phyloP scores from a whole-genome alignment of 2,329 filamentous ascomycete species.

The Ophiosphaerella korrae region DNA sequence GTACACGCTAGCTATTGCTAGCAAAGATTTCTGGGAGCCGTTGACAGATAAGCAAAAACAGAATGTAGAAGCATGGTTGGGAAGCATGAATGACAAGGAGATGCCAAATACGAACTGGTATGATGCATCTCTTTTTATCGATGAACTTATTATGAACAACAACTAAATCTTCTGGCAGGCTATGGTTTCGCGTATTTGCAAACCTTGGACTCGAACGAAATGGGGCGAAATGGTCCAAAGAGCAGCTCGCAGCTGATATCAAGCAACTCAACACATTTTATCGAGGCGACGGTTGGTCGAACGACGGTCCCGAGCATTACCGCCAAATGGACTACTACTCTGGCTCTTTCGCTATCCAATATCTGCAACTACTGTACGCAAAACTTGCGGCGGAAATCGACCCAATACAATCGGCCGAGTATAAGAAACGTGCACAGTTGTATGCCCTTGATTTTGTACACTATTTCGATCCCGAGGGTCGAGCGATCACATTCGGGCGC shows the following conservation, averaged over 20 bases:
- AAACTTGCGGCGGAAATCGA: conserved; percentile 71
- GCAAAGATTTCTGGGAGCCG: conserved; percentile 67
- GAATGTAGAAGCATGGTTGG: conserved; percentile 74
- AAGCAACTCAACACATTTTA: conserved; percentile 81
- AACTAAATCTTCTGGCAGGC: conserved; percentile 55
- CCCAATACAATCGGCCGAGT: conserved; percentile 68
- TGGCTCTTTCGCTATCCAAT: conserved; percentile 81
- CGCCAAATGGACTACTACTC: conserved; percentile 89
- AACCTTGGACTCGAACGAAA: conserved; percentile 79
- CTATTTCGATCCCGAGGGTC: conserved; percentile 74
- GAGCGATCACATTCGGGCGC: conserved; percentile 76
- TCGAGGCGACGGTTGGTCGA: conserved; percentile 81
- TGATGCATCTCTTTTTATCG: conserved; percentile 6
- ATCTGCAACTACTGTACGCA: conserved; percentile 76
- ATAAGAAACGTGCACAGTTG: conserved; percentile 68
- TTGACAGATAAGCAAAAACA: conserved; percentile 65
- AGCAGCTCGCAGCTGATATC: conserved; percentile 74
- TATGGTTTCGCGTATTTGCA: conserved; percentile 85
- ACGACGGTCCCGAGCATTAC: conserved; percentile 78
- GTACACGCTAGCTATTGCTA: conserved; percentile 72
- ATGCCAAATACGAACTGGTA: conserved; percentile 69
- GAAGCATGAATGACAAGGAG: conserved; percentile 79
- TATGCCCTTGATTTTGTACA: conserved; percentile 74
- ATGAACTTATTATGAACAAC: conserved; percentile 1
- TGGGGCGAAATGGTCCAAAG: conserved; percentile 71